Percentiles rank a stretch among this genome's conserved stretches.
These are phyloP conservation scores for Noccaea caerulescens DNA, from an alignment of 345 rosid genomes.

Conservation along the genomic window DNA sequence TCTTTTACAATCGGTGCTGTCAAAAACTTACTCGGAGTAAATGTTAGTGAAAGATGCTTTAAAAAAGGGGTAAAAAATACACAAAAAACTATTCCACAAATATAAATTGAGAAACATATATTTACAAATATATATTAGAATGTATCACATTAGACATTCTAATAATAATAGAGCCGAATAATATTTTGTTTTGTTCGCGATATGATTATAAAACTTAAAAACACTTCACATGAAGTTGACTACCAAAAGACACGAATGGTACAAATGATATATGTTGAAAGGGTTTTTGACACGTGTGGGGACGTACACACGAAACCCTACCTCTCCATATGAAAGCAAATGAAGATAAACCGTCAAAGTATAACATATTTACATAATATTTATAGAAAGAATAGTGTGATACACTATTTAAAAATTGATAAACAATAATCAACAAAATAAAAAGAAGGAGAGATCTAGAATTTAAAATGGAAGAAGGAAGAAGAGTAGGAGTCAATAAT, in stretches of 20 bases:
- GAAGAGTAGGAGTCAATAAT: conserved; percentile 47
- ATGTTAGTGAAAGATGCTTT: background rate
- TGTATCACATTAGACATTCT: background rate
- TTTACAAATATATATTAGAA: background rate
- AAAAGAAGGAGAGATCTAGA: background rate
- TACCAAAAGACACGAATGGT: conserved; percentile 39
- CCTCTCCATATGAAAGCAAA: conserved; percentile 41
- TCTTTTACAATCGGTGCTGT: conserved; percentile 6
- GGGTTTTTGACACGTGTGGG: conserved; percentile 38
- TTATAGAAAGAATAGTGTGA: conserved; percentile 28
- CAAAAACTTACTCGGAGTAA: background rate
- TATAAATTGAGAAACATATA: background rate
- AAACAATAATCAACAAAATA: conserved; percentile 33
- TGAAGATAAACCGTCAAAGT: conserved; percentile 41
- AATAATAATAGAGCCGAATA: background rate
- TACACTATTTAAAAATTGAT: conserved; percentile 17
- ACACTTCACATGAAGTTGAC: conserved; percentile 46
- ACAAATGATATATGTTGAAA: conserved; percentile 33
- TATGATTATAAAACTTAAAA: conserved; percentile 15
- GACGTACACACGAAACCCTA: conserved; percentile 45
- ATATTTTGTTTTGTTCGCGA: conserved; percentile 2
- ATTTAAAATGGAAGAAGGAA: conserved; percentile 54
- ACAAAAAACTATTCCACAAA: background rate
- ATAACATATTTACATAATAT: conserved; percentile 21
- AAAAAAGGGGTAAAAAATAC: background rate